Percentiles rank a stretch among this genome's conserved stretches.
These are phyloP conservation scores for Sporothrix globosa DNA, from an alignment of 2,329 filamentous ascomycete genomes.

Conservation along the genomic window DNA sequence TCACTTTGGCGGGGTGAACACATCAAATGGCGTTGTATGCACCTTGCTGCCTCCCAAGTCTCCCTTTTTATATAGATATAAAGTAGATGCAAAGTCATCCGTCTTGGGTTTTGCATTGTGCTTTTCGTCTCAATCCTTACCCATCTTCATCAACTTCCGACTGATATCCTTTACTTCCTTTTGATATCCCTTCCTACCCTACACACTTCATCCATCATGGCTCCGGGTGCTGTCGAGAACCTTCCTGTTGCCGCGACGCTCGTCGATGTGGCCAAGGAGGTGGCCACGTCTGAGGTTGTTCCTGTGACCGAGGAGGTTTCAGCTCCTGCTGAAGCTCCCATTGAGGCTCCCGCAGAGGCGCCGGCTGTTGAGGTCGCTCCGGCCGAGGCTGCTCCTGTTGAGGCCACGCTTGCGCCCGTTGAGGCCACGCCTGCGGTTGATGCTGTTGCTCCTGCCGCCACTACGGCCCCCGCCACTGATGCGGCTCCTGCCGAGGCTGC, in stretches of 20 bases:
- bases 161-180: not conserved
- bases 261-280: constrained; percentile 29
- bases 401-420: not conserved
- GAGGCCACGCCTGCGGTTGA: not conserved
- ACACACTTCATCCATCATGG: constrained; percentile 34
- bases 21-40: not conserved
- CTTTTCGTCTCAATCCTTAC: not conserved
- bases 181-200: not conserved
- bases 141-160: not conserved
- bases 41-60: not conserved
- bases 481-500: not conserved
- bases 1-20: not conserved
- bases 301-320: not conserved
- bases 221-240: constrained; percentile 37
- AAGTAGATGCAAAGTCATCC: not conserved
- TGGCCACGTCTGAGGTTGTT: not conserved
- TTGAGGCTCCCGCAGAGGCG: not conserved
- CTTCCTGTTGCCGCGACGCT: constrained; percentile 26
- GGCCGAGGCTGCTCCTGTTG: not conserved
- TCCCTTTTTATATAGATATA: not conserved
- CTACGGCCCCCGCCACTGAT: not conserved
- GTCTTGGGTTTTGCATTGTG: not conserved
- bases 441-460: not conserved
- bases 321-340: not conserved
- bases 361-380: not conserved